phyloP scores from a whole-genome alignment of 192 early-diverging fungal species.

The Coemansia sp. region DNA sequence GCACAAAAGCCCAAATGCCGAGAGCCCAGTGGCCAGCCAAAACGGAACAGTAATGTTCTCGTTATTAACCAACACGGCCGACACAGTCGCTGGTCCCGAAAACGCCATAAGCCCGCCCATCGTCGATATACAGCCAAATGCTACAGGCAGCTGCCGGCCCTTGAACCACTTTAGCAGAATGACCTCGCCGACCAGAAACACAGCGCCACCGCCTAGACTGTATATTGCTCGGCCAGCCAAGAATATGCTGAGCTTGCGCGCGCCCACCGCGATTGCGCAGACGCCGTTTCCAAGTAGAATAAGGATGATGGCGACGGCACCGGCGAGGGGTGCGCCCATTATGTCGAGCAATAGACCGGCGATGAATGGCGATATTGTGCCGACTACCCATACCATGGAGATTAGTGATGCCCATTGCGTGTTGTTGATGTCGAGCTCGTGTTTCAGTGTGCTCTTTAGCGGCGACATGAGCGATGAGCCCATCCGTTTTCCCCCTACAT shows the following conservation, averaged over 20 bases:
- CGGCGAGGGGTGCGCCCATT: slow-evolving; percentile 51
- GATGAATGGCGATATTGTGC: slow-evolving; percentile 52
- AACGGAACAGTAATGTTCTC: slow-evolving; percentile 45
- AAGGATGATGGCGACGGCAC: slow-evolving; percentile 35
- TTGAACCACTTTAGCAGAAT: slow-evolving; percentile 58
- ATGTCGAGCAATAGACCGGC: slow-evolving; percentile 57
- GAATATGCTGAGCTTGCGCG: slow-evolving; percentile 33
- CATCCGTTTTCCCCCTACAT: slow-evolving; percentile 53
- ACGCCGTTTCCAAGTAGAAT: slow-evolving; percentile 48
- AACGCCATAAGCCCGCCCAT: slow-evolving; percentile 49
- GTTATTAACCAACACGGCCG: slow-evolving; percentile 36
- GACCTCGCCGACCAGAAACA: slow-evolving; percentile 54
- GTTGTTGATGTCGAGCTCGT: slow-evolving; percentile 53
- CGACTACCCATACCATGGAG: slow-evolving; percentile 54
- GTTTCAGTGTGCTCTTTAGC: slow-evolving; percentile 54
- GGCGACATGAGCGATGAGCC: slow-evolving; percentile 52
- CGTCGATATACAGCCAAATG: slow-evolving; percentile 46
- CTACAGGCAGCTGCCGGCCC: slow-evolving; percentile 42
- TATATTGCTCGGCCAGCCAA: slow-evolving; percentile 52
- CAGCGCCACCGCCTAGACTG: slow-evolving; percentile 49
- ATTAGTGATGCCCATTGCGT: slow-evolving; percentile 55
- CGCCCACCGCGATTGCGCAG: slow-evolving; percentile 40
- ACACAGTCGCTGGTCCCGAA: slow-evolving; percentile 42
- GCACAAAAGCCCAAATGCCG: slow-evolving; percentile 52
- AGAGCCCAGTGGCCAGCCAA: slow-evolving; percentile 58